Evolutionary conservation across 176 grass and related monocot genomes (phyloP).

Genomic region (Carex myosuroides): DNA sequence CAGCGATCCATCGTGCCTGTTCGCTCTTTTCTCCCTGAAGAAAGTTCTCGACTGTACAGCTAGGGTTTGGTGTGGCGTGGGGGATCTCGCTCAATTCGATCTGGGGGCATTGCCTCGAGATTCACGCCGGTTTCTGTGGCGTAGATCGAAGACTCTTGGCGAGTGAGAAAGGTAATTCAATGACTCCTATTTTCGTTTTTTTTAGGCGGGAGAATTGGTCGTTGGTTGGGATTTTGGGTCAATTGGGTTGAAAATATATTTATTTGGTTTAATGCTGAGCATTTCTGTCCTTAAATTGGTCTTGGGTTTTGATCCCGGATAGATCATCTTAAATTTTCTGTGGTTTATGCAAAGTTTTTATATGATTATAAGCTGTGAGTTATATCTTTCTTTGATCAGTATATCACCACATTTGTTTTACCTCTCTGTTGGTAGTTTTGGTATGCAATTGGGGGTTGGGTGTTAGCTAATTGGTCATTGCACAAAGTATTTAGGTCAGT

Average conservation of each 20-base stretch:
- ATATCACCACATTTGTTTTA: not conserved
- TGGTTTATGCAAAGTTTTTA: slow-evolving; percentile 14
- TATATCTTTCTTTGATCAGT: slow-evolving; percentile 12
- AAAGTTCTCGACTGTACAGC: slow-evolving; percentile 5
- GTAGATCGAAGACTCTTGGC: slow-evolving; percentile 2
- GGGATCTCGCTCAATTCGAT: slow-evolving; percentile 22
- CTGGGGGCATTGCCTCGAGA: not conserved
- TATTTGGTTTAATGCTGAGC: slow-evolving; percentile 17
- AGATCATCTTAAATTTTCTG: slow-evolving; percentile 11
- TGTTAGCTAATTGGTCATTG: slow-evolving; percentile 19
- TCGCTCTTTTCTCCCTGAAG: not conserved
- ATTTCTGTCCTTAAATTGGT: slow-evolving; percentile 22
- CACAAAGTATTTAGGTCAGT: slow-evolving; percentile 18
- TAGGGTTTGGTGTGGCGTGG: slow-evolving; percentile 18
- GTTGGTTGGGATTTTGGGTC: slow-evolving; percentile 22
- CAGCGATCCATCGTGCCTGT: not conserved
- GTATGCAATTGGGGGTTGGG: slow-evolving; percentile 6
- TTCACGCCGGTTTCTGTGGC: not conserved
- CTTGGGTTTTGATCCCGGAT: slow-evolving; percentile 4
- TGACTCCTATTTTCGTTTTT: not conserved
- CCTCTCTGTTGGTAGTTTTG: not conserved
- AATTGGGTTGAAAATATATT: slow-evolving; percentile 10
- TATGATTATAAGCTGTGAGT: slow-evolving; percentile 16
- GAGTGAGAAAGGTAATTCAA: slow-evolving; percentile 4
- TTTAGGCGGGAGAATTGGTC: slow-evolving; percentile 20